A percentile compares a stretch with the other conserved stretches of the same genome.
phyloP scores from a whole-genome alignment of 306 rosid genomes.

The Morella rubra region DNA sequence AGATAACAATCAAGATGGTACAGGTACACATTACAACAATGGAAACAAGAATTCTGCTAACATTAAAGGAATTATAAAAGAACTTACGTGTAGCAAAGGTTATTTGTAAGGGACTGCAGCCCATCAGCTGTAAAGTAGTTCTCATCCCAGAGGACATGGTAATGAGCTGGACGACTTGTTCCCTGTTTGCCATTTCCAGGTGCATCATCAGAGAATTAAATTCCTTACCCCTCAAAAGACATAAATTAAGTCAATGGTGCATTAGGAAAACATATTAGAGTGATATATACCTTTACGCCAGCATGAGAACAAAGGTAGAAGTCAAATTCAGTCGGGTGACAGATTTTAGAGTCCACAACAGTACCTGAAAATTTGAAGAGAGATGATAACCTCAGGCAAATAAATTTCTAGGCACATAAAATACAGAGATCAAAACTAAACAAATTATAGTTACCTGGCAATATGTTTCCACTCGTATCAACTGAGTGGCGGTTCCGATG shows the following conservation, averaged over 20 bases:
- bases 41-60: neutral
- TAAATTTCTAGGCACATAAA: neutral
- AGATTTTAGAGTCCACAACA: conserved; percentile 91
- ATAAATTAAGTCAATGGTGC: neutral
- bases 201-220: neutral
- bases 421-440: neutral
- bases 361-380: conserved; percentile 57
- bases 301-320: conserved; percentile 95
- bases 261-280: neutral
- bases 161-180: conserved; percentile 96
- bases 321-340: conserved; percentile 94
- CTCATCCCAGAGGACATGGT: conserved; percentile 96
- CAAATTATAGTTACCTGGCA: conserved; percentile 59
- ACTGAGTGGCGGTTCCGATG: conserved; percentile 59
- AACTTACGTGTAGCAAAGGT: conserved; percentile 94
- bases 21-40: neutral
- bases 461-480: conserved; percentile 89
- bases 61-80: neutral
- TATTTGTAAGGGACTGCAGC: conserved; percentile 74
- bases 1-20: neutral
- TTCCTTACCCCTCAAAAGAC: neutral
- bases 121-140: conserved; percentile 92
- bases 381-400: neutral
- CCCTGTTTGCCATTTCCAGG: conserved; percentile 54
- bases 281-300: conserved; percentile 67